Conservation (phyloP, 768 basidiomycete species). For the Russula ochroleuca region DNA sequence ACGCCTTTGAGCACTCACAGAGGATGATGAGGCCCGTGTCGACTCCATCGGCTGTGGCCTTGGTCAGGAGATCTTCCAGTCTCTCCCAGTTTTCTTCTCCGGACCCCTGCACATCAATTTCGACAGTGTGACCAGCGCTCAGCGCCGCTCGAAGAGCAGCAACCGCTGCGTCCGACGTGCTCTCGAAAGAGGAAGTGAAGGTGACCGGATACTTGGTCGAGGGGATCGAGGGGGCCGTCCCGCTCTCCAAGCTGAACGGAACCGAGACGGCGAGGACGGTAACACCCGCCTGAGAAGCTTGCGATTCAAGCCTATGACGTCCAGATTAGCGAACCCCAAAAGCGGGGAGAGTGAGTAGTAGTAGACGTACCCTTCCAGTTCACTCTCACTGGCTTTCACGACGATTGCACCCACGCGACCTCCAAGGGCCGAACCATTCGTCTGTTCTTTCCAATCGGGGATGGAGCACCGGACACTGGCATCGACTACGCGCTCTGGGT, state of each 20-base stretch:
- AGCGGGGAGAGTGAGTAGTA: too few relatives aligned
- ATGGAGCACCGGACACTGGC: conserved; percentile 52
- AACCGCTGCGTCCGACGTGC: conserved; percentile 45
- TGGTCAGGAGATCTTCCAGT: conserved; percentile 68
- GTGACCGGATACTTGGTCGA: conserved; percentile 44
- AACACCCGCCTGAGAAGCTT: conserved; percentile 22
- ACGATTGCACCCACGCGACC: conserved; percentile 54
- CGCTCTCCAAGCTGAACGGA: conserved; percentile 56
- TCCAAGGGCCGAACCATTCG: conserved; percentile 42
- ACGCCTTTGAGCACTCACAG: conserved; percentile 39
- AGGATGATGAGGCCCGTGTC: conserved; percentile 54
- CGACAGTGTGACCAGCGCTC: conserved; percentile 55
- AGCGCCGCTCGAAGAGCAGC: conserved; percentile 65
- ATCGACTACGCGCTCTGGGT: conserved; percentile 63
- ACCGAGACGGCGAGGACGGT: conserved; percentile 51
- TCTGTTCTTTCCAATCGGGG: conserved; percentile 51
- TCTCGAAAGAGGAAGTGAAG: conserved; percentile 54
- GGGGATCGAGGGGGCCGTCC: conserved; percentile 38
- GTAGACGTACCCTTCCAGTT: conserved; percentile 44
- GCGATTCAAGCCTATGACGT: conserved; percentile 22
- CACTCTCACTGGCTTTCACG: conserved; percentile 9
- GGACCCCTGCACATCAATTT: conserved; percentile 60
- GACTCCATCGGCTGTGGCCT: conserved; percentile 44
- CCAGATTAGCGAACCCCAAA: not conserved
- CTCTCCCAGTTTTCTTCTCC: conserved; percentile 55